Evolutionary conservation across 2,329 filamentous ascomycete genomes (phyloP).

Genomic region (Anisogramma anomala): DNA sequence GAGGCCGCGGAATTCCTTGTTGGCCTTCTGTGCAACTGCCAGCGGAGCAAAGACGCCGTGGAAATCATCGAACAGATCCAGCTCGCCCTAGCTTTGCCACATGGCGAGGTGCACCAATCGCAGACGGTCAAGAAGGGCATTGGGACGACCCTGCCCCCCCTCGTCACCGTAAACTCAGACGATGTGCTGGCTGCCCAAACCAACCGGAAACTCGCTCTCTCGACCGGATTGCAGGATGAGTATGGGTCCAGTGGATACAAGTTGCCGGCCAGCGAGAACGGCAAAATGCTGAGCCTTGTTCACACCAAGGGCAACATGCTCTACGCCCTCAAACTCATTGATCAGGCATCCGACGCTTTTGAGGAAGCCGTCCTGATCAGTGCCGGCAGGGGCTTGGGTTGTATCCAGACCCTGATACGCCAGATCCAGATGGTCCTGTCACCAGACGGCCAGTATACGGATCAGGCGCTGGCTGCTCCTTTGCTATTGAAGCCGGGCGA

Average conservation of each 20-base stretch:
- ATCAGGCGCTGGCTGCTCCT: slow-evolving; percentile 38
- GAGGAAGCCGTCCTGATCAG: slow-evolving; percentile 91
- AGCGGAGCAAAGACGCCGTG: slow-evolving; percentile 74
- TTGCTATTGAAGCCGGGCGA: slow-evolving; percentile 73
- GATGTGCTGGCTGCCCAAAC: slow-evolving; percentile 16
- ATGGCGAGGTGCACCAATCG: slow-evolving; percentile 18
- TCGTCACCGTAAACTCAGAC: slow-evolving; percentile 16
- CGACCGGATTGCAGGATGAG: slow-evolving; percentile 20
- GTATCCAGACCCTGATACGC: slow-evolving; percentile 67
- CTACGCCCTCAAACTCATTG: slow-evolving; percentile 76
- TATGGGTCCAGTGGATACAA: slow-evolving; percentile 76
- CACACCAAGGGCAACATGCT: slow-evolving; percentile 99
- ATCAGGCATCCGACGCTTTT: slow-evolving; percentile 73
- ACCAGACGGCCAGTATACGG: slow-evolving; percentile 25
- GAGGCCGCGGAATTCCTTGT: slow-evolving; percentile 94
- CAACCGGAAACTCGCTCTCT: slow-evolving; percentile 10
- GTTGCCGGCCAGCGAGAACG: slow-evolving; percentile 78
- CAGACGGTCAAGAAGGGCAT: slow-evolving; percentile 16
- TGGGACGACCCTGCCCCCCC: slow-evolving; percentile 16
- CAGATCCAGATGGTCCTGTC: slow-evolving; percentile 63
- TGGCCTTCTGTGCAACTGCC: slow-evolving; percentile 69
- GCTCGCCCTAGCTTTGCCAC: slow-evolving; percentile 46
- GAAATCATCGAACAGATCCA: slow-evolving; percentile 81
- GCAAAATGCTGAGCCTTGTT: slow-evolving; percentile 81
- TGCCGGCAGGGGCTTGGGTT: slow-evolving; percentile 55